phyloP scores from a whole-genome alignment of 208 protist genomes.

The Willaertia magna region DNA sequence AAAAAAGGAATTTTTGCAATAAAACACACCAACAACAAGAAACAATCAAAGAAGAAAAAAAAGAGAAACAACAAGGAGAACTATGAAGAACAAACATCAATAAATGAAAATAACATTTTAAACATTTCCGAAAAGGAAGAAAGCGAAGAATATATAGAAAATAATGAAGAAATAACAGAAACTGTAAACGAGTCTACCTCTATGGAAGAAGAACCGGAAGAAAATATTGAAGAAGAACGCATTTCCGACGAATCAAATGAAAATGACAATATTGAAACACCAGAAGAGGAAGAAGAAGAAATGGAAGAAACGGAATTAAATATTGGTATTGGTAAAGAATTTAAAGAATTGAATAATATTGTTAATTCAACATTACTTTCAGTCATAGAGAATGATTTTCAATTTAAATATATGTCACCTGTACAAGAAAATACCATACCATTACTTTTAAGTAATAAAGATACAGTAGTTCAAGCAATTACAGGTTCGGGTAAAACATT shows the following conservation, averaged over 20 bases:
- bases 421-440: slow-evolving; percentile 76
- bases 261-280: not conserved
- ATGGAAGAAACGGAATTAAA: not conserved
- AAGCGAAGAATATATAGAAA: too few relatives aligned
- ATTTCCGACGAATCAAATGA: not conserved
- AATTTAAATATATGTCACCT: slow-evolving; percentile 67
- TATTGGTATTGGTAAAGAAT: not conserved
- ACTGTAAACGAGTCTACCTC: not conserved
- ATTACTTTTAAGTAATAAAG: slow-evolving; percentile 65
- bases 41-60: too few relatives aligned
- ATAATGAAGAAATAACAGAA: too few relatives aligned
- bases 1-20: too few relatives aligned
- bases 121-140: too few relatives aligned
- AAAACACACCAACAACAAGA: too few relatives aligned
- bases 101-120: too few relatives aligned
- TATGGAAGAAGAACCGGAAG: not conserved
- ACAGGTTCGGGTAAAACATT: slow-evolving; percentile 83
- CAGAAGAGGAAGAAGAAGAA: not conserved
- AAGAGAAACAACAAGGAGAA: too few relatives aligned
- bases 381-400: slow-evolving; percentile 29
- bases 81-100: too few relatives aligned
- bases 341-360: not conserved
- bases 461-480: slow-evolving; percentile 76
- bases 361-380: not conserved
- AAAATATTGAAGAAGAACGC: not conserved